Evolutionary conservation across 169 alveolate species (phyloP), one percentile per base, ranked within the genome.

Genomic region (Plasmodium coatneyi): DNA sequence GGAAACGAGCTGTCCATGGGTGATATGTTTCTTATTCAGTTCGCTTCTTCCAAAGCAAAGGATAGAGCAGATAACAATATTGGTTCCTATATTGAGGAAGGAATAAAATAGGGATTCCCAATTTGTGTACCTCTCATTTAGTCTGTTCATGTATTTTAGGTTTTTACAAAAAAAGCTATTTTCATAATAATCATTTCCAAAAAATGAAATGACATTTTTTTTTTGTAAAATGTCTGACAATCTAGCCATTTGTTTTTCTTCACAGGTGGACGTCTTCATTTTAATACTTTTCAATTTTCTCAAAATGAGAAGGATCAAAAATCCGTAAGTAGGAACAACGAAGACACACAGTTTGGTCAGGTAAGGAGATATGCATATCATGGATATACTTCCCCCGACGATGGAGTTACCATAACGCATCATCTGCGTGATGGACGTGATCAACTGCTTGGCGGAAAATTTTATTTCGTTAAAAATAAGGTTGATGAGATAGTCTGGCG

Each of bases 201-300:
- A 87, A 36, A 87, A 34, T 5, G 86, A 54, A 19, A 87, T 76
- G n/a, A 87, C 71, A 87, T 71, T 87, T 87, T 87, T 87, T 87
- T 87, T 87, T 49, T 87, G 87, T 78, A 87, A 78, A 78, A 28
- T 54, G 32, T 87, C 93, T 32, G 93, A 78, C 43, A 87, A 78
- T 52, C 93, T 41, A n/a, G 86, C 89, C 87, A 87, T 87, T 87
- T 87, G 93, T 56, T 87, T 87, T 87, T 87, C 93, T 76, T 87
- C 93, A 9, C 32, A 54, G 56, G 56, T 54, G 41, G 49, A 34
- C 7, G 72, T 30, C 46, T 87, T n/a, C 9, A 87, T 87, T 60
- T 79, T 78, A 10, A 78, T 87, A 19, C 71, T 78, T 87, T 78
- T 87, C 60, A 87, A 46, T 36, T 56, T 78, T 78, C 70, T 87